Evolutionary conservation across 2,329 filamentous ascomycete genomes (phyloP), one percentile per base, ranked within the genome.

Genomic region (Cercospora sesami): DNA sequence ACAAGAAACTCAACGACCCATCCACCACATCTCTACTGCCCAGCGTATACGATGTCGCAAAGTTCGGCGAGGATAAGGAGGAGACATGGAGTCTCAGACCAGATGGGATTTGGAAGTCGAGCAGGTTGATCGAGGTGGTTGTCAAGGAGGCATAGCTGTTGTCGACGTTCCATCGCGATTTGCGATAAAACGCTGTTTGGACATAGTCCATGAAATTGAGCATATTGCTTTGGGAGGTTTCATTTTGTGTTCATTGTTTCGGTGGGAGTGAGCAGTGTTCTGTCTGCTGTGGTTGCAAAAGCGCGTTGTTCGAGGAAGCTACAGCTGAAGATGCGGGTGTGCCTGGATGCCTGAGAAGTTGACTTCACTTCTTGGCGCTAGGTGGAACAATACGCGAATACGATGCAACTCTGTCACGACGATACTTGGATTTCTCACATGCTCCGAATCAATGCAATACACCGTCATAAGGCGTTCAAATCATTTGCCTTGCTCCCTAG

Each of bases 151-250:
- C 90, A 82, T 97, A 97, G 69, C 92, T 95, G 81, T 96, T 97
- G 83, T 97, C 93, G 76, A 89, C 86, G 78, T 94, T 91, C 94
- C 94, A 97, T 79, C 90, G 87, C 57, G 93, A 94, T 66, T 91
- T 90, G 78, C 91, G 86, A 80, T 93, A 92, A 82, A 97, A 97
- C 76, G 92, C 91, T 82, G 91, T 87, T 82, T 96, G 93, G 83
- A 97, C 90, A 84, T 96, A 94, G 82, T 96, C 93, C 92, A 97
- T 96, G 84, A 97, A 97, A 82, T 94, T 91, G 83, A 95, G 89
- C 94, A 97, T 97, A 65, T 33, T 66, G 68, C 51, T 23, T 60
- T 39, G 12, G 12, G n/a, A 28, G 58, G 12, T 18, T 12, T 69
- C 70, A 70, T 72, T 58, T 59, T 70, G 70, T 45, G 21, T 28